phyloP scores from a whole-genome alignment of 371 early-diverging fungal genomes.

The Rhizopus sp. region DNA sequence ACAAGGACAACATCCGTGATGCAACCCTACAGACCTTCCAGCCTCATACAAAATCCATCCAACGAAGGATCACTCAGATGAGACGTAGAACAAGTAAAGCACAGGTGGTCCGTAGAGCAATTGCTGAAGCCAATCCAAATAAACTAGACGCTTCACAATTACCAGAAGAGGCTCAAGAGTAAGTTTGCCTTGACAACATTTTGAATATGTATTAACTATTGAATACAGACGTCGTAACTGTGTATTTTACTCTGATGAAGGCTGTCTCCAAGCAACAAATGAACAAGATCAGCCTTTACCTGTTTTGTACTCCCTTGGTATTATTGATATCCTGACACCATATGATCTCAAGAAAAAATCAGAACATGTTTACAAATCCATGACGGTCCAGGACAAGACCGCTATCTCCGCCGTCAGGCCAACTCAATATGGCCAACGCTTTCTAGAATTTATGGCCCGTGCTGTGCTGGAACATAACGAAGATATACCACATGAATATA shows the following conservation, averaged over 20 bases:
- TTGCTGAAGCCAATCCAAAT: conserved; percentile 71
- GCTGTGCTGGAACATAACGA: conserved; percentile 31
- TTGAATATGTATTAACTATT: not conserved
- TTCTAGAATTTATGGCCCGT: conserved; percentile 49
- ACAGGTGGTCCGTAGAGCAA: conserved; percentile 68
- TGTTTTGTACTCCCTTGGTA: conserved; percentile 89
- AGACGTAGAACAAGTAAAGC: conserved; percentile 63
- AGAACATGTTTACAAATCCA: conserved; percentile 87
- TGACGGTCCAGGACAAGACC: conserved; percentile 71
- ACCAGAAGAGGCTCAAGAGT: conserved; percentile 49
- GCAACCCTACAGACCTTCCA: conserved; percentile 72
- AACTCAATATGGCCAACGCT: conserved; percentile 80
- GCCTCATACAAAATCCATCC: conserved; percentile 53
- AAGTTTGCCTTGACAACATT: conserved; percentile 12
- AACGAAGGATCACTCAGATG: conserved; percentile 41
- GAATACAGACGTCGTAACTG: conserved; percentile 62
- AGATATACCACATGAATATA: conserved; percentile 37
- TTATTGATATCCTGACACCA: conserved; percentile 97
- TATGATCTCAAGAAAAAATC: conserved; percentile 87
- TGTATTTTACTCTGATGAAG: conserved; percentile 88
- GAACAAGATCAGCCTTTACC: conserved; percentile 62
- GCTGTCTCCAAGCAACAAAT: conserved; percentile 87
- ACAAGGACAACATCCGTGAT: conserved; percentile 84
- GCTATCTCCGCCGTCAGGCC: conserved; percentile 93
- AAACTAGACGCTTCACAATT: conserved; percentile 57